Conservation (phyloP, 1,284 basidiomycete genomes). For the Schizophyllum commune region DNA sequence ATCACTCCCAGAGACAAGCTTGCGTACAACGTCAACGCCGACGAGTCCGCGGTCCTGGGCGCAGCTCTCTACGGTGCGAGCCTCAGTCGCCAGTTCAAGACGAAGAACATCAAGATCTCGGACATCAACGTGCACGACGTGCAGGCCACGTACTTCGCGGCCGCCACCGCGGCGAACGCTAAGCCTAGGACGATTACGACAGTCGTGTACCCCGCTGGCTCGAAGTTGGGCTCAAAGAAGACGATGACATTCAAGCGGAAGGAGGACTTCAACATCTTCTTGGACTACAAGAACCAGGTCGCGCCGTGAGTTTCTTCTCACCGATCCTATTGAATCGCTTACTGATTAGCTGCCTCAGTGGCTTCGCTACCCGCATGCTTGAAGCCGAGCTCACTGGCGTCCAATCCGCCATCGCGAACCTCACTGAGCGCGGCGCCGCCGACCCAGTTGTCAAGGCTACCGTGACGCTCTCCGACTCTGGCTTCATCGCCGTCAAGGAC, state of each 20-base stretch:
- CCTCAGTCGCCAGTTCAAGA: conserved; percentile 88
- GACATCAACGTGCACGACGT: conserved; percentile 73
- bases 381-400: conserved; percentile 66
- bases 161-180: conserved; percentile 37
- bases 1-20: conserved; percentile 55
- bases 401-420: conserved; percentile 60
- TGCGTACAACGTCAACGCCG: conserved; percentile 92
- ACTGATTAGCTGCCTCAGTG: no score
- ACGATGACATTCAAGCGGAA: conserved; percentile 75
- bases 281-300: conserved; percentile 61
- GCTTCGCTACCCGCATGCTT: conserved; percentile 61
- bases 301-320: conserved; percentile 39
- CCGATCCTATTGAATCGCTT: neutral
- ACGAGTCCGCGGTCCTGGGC: conserved; percentile 86
- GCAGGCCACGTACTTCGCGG: conserved; percentile 68
- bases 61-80: conserved; percentile 91
- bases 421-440: conserved; percentile 64
- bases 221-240: conserved; percentile 75
- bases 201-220: conserved; percentile 66
- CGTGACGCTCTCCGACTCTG: conserved; percentile 74
- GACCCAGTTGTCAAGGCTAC: conserved; percentile 79
- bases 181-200: conserved; percentile 65
- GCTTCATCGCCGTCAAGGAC: conserved; percentile 73
- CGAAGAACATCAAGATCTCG: conserved; percentile 84
- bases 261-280: conserved; percentile 67